A percentile compares a stretch with the other conserved stretches of the same genome.
Conservation (phyloP, 2,329 filamentous ascomycete genomes). For the Phyllosticta citrichinensis region DNA sequence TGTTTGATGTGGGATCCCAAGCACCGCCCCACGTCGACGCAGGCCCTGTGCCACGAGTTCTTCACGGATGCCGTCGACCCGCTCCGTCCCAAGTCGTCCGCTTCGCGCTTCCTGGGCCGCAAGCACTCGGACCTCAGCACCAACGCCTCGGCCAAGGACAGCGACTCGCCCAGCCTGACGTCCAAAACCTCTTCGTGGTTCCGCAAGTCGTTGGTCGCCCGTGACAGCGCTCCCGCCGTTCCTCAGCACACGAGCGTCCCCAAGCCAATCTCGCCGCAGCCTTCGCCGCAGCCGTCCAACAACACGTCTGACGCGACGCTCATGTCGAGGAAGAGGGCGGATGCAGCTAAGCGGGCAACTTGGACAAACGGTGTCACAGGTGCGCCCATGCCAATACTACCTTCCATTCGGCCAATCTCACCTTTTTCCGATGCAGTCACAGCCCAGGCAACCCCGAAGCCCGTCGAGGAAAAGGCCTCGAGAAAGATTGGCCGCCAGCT, state of each 20-base stretch:
- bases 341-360: constrained; percentile 72
- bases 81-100: constrained; percentile 79
- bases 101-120: constrained; percentile 72
- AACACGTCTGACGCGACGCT: constrained; percentile 35
- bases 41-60: constrained; percentile 93
- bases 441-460: constrained; percentile 68
- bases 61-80: constrained; percentile 90
- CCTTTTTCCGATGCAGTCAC: constrained; percentile 92
- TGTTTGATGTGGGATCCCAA: constrained; percentile 99
- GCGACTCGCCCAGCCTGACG: constrained; percentile 50
- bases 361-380: constrained; percentile 79
- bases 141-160: constrained; percentile 54
- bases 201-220: constrained; percentile 81
- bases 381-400: constrained; percentile 90
- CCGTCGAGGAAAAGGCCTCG: constrained; percentile 53
- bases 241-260: constrained; percentile 31
- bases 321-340: constrained; percentile 44
- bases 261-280: constrained; percentile 33
- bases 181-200: constrained; percentile 90
- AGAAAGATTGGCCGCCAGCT: constrained; percentile 95
- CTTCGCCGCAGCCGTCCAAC: constrained; percentile 34
- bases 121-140: constrained; percentile 75
- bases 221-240: constrained; percentile 56
- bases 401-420: constrained; percentile 87
- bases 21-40: constrained; percentile 77